Evolutionary conservation across 1,139 yeast species (phyloP), one percentile per base, ranked within the genome.

Genomic region (Kodamaea sp.): DNA sequence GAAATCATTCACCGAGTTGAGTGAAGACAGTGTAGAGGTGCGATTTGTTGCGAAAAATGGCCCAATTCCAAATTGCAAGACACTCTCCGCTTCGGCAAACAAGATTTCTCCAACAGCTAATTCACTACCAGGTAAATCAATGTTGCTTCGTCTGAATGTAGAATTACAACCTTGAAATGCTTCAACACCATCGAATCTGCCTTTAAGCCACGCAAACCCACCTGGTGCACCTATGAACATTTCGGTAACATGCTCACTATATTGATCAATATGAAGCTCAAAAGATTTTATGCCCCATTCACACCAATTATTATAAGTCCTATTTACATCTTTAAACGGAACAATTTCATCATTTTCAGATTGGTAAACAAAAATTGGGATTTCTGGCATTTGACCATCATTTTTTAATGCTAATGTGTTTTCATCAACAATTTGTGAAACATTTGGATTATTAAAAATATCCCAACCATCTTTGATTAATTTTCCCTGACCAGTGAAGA

Each of bases 301-400:
- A 47, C 70, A 65, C 65, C 68, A 66, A 23, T 41, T 46, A n/a
- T 61, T 47, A 42, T 56, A 65, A 3, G 53, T 57, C 38, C 62
- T 52, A 32, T 48, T 46, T 2, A 60, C 50, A 33, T 54, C 53
- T 4, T 36, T 39, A 34, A 49, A 54, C 2, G 69, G 69, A 27
- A 61, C 62, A 35, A 66, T 50, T 5, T 44, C 43, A 45, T 65
- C 71, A 2, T 53, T 37, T 12, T 44, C 35, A 1, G 68, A 70
- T 35, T 65, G 70, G 49, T 56, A 64, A 4, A 64, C 50, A 35
- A 65, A 64, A 6, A 66, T 35, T 2, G 70, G 71, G 9, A 64
- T 55, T 27, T 57, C 43, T 6, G 71, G 70, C 25, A 53, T 37
- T 7, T 38, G 46, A 7, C 46, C 42, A 31, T 46, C 38, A 8